Conservation (phyloP, 2,329 filamentous ascomycete species). For the Pestalotiopsis sp. region DNA sequence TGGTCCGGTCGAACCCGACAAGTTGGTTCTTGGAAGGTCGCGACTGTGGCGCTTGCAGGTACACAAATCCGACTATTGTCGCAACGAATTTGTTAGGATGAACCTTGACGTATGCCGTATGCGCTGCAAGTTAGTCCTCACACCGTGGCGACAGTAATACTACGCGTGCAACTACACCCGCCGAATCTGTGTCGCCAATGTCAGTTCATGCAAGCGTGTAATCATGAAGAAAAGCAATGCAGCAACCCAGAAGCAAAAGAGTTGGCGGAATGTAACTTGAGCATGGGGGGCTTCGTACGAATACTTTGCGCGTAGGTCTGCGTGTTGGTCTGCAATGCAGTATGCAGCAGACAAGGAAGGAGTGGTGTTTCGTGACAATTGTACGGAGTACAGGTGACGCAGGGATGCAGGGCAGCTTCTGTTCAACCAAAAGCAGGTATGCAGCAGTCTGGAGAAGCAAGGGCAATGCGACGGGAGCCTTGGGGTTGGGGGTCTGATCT, state of each 20-base stretch:
- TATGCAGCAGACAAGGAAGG: not conserved
- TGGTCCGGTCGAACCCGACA: not conserved
- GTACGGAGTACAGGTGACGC: not conserved
- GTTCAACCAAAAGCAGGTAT: not conserved
- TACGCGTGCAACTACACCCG: conserved; percentile 9
- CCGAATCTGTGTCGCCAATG: conserved; percentile 20
- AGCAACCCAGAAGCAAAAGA: not conserved
- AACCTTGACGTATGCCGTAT: conserved; percentile 6
- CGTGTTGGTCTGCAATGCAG: not conserved
- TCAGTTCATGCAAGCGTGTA: conserved; percentile 26
- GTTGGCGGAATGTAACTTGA: not conserved
- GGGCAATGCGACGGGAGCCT: not conserved
- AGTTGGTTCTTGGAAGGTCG: not conserved
- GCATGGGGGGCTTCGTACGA: not conserved
- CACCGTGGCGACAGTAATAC: conserved; percentile 14
- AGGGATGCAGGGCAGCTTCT: conserved; percentile 2
- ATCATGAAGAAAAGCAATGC: conserved; percentile 15
- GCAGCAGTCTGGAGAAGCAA: not conserved
- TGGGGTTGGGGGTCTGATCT: not conserved
- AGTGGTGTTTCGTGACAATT: not conserved
- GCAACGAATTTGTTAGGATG: not conserved
- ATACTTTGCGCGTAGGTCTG: not conserved
- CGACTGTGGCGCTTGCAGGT: not conserved
- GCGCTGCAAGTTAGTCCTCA: conserved; percentile 19
- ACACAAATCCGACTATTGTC: not conserved